Percentiles rank a stretch among this genome's conserved stretches.
These are phyloP conservation scores for Seiridium unicorne DNA, from an alignment of 2,329 filamentous ascomycete genomes.

Conservation along the genomic window DNA sequence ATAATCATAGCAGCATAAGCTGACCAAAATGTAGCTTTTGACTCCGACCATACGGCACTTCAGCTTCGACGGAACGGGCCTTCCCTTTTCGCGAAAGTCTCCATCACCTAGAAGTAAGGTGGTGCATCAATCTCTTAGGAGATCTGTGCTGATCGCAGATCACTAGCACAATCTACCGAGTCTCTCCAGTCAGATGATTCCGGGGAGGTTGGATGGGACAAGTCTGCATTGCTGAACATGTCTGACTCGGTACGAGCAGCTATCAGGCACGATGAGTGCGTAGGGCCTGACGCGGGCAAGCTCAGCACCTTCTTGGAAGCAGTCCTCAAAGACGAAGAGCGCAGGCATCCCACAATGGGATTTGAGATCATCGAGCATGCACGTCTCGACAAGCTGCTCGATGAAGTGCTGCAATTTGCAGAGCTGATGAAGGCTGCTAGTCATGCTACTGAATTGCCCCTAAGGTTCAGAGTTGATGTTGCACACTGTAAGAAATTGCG, in stretches of 20 bases:
- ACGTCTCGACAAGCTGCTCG: constrained; percentile 34
- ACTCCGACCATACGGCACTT: constrained; percentile 27
- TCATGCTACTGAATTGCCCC: constrained; percentile 22
- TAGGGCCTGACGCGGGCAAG: constrained; percentile 31
- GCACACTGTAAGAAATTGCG: constrained; percentile 37
- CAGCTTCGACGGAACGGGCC: constrained; percentile 21
- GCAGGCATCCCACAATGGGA: constrained; percentile 29
- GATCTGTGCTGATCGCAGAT: too few species aligned
- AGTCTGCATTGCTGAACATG: constrained; percentile 31
- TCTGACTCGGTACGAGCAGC: constrained; percentile 40
- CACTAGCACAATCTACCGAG: constrained; percentile 14
- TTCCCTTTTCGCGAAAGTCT: constrained; percentile 18
- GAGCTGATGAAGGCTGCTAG: constrained; percentile 35
- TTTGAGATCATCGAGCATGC: constrained; percentile 37
- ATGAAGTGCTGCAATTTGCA: constrained; percentile 38
- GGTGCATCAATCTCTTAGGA: neutral
- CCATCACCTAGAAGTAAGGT: constrained; percentile 20
- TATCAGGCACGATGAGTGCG: constrained; percentile 27
- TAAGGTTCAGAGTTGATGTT: constrained; percentile 31
- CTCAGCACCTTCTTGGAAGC: constrained; percentile 38
- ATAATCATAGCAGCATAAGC: neutral
- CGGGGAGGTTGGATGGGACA: constrained; percentile 18
- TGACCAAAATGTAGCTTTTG: constrained; percentile 18
- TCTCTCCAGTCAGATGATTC: constrained; percentile 15
- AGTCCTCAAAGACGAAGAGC: constrained; percentile 36